Evolutionary conservation across 768 basidiomycete species (phyloP).

Genomic region (Cystoderma amianthinum): DNA sequence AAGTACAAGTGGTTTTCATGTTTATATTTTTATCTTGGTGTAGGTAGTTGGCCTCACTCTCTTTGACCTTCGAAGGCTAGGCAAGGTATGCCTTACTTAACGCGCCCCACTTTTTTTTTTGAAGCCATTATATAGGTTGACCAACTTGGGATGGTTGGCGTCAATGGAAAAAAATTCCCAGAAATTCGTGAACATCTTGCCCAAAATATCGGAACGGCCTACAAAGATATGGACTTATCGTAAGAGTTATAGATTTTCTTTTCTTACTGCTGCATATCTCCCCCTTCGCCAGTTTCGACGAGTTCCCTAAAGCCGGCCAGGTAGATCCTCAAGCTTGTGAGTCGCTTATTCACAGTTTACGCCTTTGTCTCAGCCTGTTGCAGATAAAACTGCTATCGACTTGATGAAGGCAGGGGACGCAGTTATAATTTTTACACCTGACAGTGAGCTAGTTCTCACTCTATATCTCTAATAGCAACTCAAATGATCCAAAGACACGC

Average conservation of each 20-base stretch:
- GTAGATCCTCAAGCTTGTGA: slow-evolving; percentile 78
- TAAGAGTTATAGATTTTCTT: slow-evolving; percentile 27
- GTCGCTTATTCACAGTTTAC: slow-evolving; percentile 17
- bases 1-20: not conserved
- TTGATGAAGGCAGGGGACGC: slow-evolving; percentile 75
- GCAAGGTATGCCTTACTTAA: slow-evolving; percentile 43
- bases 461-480: not conserved
- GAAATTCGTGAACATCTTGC: slow-evolving; percentile 75
- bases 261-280: not conserved
- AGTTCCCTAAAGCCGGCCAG: slow-evolving; percentile 65
- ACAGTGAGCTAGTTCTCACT: slow-evolving; percentile 42
- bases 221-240: slow-evolving; percentile 84
- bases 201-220: slow-evolving; percentile 76
- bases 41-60: slow-evolving; percentile 87
- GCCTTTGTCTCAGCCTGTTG: slow-evolving; percentile 4
- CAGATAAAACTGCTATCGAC: slow-evolving; percentile 80
- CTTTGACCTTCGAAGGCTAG: slow-evolving; percentile 81
- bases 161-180: slow-evolving; percentile 84
- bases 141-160: slow-evolving; percentile 82
- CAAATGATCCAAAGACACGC: slow-evolving; percentile 49
- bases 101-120: too few relatives aligned
- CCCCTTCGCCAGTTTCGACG: slow-evolving; percentile 51
- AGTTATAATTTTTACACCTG: slow-evolving; percentile 91
- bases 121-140: slow-evolving; percentile 38
- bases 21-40: slow-evolving; percentile 1